phyloP scores from a whole-genome alignment of 2,329 filamentous ascomycete species.

The Exophiala sp. region DNA sequence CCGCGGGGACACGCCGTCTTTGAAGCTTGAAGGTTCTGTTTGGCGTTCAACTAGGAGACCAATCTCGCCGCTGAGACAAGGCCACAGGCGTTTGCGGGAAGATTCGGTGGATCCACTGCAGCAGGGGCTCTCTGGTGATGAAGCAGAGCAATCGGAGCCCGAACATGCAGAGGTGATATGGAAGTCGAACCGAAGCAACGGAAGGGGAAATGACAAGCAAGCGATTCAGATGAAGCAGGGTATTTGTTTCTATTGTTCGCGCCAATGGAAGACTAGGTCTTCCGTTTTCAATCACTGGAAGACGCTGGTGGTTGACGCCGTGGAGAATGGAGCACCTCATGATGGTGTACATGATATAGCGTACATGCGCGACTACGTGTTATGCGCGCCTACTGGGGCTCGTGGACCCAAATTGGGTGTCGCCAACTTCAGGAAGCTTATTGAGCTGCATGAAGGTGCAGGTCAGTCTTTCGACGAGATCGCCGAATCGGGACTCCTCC shows the following conservation, averaged over 20 bases:
- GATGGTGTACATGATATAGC: constrained; percentile 25
- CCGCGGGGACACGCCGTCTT: neutral
- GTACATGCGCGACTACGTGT: constrained; percentile 19
- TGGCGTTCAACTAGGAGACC: neutral
- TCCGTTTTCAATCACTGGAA: constrained; percentile 23
- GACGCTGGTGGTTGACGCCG: constrained; percentile 12
- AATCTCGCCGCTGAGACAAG: constrained; percentile 8
- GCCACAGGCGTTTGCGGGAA: constrained; percentile 10
- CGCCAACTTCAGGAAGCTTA: constrained; percentile 23
- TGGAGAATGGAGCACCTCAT: constrained; percentile 5
- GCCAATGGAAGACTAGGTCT: constrained; percentile 11
- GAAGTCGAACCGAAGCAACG: neutral
- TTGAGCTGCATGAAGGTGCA: constrained; percentile 26
- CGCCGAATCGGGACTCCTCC: constrained; percentile 13
- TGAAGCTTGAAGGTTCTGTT: neutral
- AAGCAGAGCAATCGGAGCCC: constrained; percentile 1
- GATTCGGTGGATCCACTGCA: constrained; percentile 29
- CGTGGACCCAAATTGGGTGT: constrained; percentile 14
- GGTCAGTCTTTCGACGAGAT: constrained; percentile 26
- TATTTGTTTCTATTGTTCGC: constrained; percentile 24
- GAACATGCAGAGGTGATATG: neutral
- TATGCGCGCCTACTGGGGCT: neutral
- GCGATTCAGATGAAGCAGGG: constrained; percentile 17
- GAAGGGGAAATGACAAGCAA: constrained; percentile 11
- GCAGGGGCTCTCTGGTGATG: constrained; percentile 17